Percentiles rank a stretch among this genome's conserved stretches.
phyloP scores from a whole-genome alignment of 176 grass and related monocot species.

The Cenchrus americanus region DNA sequence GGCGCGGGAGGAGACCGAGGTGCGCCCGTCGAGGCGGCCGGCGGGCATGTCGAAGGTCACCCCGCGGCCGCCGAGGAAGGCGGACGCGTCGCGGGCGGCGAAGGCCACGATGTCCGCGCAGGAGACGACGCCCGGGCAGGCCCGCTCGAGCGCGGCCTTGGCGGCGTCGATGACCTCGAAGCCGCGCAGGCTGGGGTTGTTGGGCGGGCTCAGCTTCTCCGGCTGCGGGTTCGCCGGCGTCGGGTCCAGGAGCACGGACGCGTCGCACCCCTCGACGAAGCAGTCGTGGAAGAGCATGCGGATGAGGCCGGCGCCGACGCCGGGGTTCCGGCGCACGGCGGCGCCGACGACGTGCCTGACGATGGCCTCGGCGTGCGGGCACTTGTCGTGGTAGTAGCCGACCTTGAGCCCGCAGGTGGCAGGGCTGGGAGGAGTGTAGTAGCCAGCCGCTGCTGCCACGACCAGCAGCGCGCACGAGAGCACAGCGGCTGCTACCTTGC shows the following conservation, averaged over 20 bases:
- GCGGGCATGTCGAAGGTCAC: conserved; percentile 37
- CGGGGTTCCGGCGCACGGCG: conserved; percentile 17
- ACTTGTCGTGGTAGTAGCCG: conserved; percentile 22
- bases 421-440: not conserved
- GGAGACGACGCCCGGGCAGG: conserved; percentile 46
- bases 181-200: conserved; percentile 62
- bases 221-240: conserved; percentile 35
- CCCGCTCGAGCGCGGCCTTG: conserved; percentile 49
- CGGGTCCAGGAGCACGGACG: conserved; percentile 41
- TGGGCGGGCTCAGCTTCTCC: conserved; percentile 33
- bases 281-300: conserved; percentile 75
- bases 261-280: conserved; percentile 48
- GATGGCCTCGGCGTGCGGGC: conserved; percentile 31
- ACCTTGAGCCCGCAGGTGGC: not conserved
- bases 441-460: not conserved
- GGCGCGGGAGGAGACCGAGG: not conserved
- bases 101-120: conserved; percentile 64
- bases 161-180: conserved; percentile 68
- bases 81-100: conserved; percentile 46
- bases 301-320: conserved; percentile 55
- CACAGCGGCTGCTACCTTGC: not conserved
- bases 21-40: conserved; percentile 50
- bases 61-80: conserved; percentile 20
- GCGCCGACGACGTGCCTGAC: not conserved
- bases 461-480: not conserved